Evolutionary conservation across 257 asterid genomes (phyloP).

Genomic region (Cruciata laevipes): DNA sequence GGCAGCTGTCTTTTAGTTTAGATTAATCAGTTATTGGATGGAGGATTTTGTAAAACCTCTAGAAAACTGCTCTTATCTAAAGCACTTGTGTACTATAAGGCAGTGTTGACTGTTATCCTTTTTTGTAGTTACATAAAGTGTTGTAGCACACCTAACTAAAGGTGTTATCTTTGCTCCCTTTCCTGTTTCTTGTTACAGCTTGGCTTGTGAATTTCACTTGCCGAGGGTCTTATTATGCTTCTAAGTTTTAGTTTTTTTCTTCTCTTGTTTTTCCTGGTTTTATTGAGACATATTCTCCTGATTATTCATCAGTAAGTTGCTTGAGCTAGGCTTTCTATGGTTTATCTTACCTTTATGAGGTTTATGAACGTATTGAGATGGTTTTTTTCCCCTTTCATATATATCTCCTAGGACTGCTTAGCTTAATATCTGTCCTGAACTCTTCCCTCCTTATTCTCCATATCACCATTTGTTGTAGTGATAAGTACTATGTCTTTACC

Average conservation of each 20-base stretch:
- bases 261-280: neutral
- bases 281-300: neutral
- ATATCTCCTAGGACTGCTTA: neutral
- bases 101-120: neutral
- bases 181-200: slow-evolving; percentile 1
- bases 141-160: neutral
- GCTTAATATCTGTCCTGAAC: neutral
- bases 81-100: neutral
- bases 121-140: neutral
- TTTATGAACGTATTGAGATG: neutral
- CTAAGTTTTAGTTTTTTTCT: neutral
- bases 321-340: neutral
- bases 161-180: slow-evolving; percentile 1
- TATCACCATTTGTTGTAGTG: neutral
- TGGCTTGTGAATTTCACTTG: neutral
- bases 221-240: neutral
- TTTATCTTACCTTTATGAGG: neutral
- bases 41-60: neutral
- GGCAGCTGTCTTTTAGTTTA: neutral
- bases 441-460: neutral
- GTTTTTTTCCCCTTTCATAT: neutral
- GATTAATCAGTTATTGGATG: neutral
- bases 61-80: neutral
- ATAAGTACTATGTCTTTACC: neutral
- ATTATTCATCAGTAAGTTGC: neutral